A percentile compares a stretch with the other conserved stretches of the same genome.
Conservation (phyloP, 2,329 filamentous ascomycete species). For the Verticillium nonalfalfae region DNA sequence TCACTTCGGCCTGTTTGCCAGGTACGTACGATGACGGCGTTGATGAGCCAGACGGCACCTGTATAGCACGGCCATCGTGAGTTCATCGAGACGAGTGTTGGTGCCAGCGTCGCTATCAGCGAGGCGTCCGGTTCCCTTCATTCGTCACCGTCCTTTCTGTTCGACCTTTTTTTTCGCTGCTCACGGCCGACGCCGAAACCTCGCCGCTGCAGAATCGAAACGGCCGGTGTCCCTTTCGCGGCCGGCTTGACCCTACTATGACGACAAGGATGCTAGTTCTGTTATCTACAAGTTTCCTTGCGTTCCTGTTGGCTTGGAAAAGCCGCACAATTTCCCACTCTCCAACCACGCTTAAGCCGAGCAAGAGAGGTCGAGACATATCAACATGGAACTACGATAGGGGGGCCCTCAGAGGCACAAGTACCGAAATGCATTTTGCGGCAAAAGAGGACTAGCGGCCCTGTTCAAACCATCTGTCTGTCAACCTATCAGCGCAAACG, state of each 20-base stretch:
- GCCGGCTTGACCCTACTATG: background rate
- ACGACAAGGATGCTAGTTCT: background rate
- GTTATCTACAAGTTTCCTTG: background rate
- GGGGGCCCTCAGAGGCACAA: background rate
- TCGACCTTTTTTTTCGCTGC: background rate
- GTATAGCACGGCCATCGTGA: background rate
- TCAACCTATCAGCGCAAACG: background rate
- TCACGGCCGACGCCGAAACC: background rate
- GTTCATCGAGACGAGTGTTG: background rate
- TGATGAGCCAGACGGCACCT: background rate
- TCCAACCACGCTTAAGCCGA: background rate
- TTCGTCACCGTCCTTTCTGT: background rate
- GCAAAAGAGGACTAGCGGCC: background rate
- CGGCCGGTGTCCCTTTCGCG: background rate
- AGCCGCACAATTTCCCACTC: background rate
- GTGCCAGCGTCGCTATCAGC: background rate
- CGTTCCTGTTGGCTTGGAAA: background rate
- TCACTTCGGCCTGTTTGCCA: background rate
- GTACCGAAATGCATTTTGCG: background rate
- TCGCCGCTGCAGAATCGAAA: background rate
- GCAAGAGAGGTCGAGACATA: background rate
- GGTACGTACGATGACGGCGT: background rate
- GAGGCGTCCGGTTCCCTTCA: background rate
- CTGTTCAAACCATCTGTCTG: background rate
- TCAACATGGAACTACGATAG: background rate